These are phyloP conservation scores for Hymenotorrendiella dingleyae DNA, from an alignment of 2,329 filamentous ascomycete genomes.

Conservation along the genomic window DNA sequence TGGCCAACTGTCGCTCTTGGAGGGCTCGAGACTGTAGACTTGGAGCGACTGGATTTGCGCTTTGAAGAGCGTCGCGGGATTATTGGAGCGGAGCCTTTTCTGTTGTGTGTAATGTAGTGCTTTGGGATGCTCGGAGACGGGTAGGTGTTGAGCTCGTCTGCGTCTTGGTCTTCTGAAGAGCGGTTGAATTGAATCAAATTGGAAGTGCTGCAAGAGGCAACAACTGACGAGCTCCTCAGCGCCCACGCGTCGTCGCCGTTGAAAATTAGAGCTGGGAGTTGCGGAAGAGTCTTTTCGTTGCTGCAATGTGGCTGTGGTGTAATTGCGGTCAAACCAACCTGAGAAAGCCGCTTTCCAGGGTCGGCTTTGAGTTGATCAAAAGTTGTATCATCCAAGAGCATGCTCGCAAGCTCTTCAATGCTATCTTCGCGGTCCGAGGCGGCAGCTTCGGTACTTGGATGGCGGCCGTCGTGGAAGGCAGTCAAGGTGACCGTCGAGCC, in stretches of 20 bases:
- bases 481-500: conserved; percentile 1
- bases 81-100: conserved; percentile 16
- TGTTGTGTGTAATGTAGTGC: conserved; percentile 3
- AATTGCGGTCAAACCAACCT: conserved; percentile 5
- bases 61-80: conserved; percentile 24
- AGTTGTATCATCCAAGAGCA: conserved; percentile 20
- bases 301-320: no score
- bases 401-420: conserved; percentile 22
- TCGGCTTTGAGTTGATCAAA: conserved; percentile 12
- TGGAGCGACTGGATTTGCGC: conserved; percentile 11
- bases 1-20: neutral
- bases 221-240: conserved; percentile 11
- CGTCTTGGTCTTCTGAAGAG: no score
- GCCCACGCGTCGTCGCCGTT: conserved; percentile 18
- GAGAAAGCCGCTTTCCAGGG: conserved; percentile 13
- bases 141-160: conserved; percentile 1
- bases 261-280: conserved; percentile 14
- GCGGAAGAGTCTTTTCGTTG: conserved; percentile 13
- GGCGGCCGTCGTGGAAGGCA: neutral
- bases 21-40: conserved; percentile 6
- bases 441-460: neutral
- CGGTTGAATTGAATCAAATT: conserved; percentile 7
- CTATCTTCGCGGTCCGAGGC: conserved; percentile 13
- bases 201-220: conserved; percentile 9
- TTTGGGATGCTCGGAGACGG: neutral